Conservation (phyloP, 495 filamentous ascomycete species). For the Arthonia radiata region DNA sequence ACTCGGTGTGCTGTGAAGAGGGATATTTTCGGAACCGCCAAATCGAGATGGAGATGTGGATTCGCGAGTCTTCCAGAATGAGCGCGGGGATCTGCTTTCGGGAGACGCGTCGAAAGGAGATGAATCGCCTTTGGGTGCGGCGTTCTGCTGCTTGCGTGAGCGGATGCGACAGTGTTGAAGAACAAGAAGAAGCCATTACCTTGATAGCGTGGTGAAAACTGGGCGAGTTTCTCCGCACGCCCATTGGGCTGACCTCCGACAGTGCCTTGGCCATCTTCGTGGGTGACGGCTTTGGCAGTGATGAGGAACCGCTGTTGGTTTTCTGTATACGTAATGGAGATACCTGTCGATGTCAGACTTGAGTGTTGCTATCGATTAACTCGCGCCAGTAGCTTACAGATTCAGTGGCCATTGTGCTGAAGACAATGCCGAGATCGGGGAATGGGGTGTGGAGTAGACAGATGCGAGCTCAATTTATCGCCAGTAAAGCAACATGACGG, state of each 20-base stretch:
- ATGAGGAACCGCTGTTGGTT: constrained; percentile 17
- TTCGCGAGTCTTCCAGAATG: constrained; percentile 70
- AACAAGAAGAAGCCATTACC: constrained; percentile 10
- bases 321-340: constrained; percentile 35
- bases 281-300: too few relatives aligned
- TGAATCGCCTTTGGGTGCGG: constrained; percentile 36
- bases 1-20: constrained; percentile 35
- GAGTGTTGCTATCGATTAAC: too few relatives aligned
- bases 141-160: constrained; percentile 7
- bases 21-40: constrained; percentile 44
- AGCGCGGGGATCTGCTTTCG: constrained; percentile 39
- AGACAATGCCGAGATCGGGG: too few relatives aligned
- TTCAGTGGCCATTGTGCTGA: too few relatives aligned
- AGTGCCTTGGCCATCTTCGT: constrained; percentile 17
- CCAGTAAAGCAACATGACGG: too few relatives aligned
- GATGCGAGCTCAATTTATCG: too few relatives aligned
- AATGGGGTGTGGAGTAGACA: too few relatives aligned
- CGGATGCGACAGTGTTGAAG: constrained; percentile 1
- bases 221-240: constrained; percentile 17
- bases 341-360: constrained; percentile 20
- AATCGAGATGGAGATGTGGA: constrained; percentile 29
- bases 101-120: constrained; percentile 58
- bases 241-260: constrained; percentile 15
- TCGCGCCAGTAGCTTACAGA: too few relatives aligned
- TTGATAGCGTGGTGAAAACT: constrained; percentile 16